Evolutionary conservation across 257 asterid species (phyloP).

Genomic region (Nicotiana benthamiana): DNA sequence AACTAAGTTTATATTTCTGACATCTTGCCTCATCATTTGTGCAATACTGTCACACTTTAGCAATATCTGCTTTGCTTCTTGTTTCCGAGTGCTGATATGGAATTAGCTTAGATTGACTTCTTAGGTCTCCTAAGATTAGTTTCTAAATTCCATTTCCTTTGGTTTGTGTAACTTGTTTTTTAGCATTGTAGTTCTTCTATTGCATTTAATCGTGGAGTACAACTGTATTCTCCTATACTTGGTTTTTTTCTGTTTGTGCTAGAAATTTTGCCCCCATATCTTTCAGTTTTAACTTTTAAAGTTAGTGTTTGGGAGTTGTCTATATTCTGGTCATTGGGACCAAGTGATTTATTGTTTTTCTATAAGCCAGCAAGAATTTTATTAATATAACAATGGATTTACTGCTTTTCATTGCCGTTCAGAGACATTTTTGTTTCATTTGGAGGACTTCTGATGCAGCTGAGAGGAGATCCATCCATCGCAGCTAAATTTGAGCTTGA

Average conservation of each 20-base stretch:
- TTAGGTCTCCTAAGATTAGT: not conserved
- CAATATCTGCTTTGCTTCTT: not conserved
- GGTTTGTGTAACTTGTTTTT: not conserved
- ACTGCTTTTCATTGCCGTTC: not conserved
- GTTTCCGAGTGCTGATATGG: not conserved
- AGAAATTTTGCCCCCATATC: not conserved
- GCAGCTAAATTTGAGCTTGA: constrained; percentile 50
- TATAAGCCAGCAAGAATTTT: not conserved
- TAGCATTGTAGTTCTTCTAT: not conserved
- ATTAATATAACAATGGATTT: not conserved
- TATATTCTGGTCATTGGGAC: not conserved
- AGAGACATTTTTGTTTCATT: constrained; percentile 7
- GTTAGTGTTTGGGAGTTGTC: not conserved
- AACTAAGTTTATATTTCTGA: not conserved
- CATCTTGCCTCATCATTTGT: not conserved
- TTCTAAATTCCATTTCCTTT: not conserved
- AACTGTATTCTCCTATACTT: not conserved
- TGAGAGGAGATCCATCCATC: constrained; percentile 8
- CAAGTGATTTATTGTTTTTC: not conserved
- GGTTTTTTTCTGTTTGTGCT: not conserved
- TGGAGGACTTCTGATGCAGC: constrained; percentile 11
- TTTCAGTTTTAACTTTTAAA: not conserved
- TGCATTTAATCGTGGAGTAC: not conserved
- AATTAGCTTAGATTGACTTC: not conserved
- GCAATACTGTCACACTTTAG: not conserved